phyloP scores from a whole-genome alignment of 2,329 filamentous ascomycete species.

The Microdochium trichocladiopsis region DNA sequence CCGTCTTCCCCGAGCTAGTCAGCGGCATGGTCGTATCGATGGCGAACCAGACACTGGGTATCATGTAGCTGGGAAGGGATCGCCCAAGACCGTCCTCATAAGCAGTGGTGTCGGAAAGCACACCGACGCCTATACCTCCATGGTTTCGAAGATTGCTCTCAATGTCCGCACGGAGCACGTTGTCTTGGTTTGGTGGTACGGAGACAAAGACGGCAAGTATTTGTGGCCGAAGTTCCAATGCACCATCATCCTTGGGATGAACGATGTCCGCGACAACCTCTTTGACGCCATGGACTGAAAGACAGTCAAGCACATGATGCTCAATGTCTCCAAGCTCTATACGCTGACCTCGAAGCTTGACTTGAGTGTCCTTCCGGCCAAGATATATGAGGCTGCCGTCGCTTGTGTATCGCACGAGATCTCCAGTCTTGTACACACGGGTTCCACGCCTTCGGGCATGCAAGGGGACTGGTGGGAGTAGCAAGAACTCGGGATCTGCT shows the following conservation, averaged over 20 bases:
- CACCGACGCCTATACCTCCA: too few species aligned
- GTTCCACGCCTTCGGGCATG: neutral
- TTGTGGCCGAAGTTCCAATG: neutral
- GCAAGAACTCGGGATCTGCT: constrained; percentile 6
- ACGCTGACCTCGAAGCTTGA: neutral
- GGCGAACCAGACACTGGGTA: constrained; percentile 5
- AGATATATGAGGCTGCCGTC: neutral
- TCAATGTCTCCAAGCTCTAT: neutral
- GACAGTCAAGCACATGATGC: neutral
- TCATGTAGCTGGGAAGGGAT: constrained; percentile 3
- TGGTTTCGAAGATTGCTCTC: neutral
- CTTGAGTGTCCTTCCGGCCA: neutral
- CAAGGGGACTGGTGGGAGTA: constrained; percentile 9
- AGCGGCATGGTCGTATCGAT: constrained; percentile 3
- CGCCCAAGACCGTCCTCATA: neutral
- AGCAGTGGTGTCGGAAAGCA: neutral
- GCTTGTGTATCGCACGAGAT: neutral
- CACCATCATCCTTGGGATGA: neutral
- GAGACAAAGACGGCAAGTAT: neutral
- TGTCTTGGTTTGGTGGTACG: neutral
- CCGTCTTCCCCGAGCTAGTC: constrained; percentile 3
- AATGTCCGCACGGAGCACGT: neutral
- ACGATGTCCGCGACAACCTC: neutral
- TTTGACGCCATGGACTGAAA: neutral
- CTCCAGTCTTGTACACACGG: neutral